Conservation (phyloP, 441 rosid genomes). For the Pelargonium myrrhifolium region DNA sequence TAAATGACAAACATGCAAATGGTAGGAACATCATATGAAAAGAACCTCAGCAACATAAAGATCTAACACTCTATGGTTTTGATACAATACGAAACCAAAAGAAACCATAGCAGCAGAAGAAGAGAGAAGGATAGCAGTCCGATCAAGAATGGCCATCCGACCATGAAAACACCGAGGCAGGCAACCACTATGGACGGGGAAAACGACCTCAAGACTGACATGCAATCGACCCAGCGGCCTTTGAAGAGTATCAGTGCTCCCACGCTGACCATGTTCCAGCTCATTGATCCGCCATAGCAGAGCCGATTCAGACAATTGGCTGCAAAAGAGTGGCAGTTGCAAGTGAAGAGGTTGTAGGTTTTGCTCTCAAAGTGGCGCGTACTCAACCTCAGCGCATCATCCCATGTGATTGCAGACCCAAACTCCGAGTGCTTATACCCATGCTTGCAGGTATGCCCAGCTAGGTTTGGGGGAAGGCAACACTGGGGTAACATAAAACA, state of each 20-base stretch:
- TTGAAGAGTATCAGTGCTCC: slow-evolving; percentile 47
- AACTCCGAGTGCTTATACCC: slow-evolving; percentile 60
- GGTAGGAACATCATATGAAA: too few relatives aligned
- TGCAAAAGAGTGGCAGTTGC: slow-evolving; percentile 77
- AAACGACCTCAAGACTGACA: slow-evolving; percentile 57
- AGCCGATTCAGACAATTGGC: slow-evolving; percentile 73
- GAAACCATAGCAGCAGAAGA: slow-evolving; percentile 60
- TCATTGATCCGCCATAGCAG: slow-evolving; percentile 60
- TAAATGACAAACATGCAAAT: too few relatives aligned
- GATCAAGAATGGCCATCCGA: slow-evolving; percentile 79
- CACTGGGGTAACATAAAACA: slow-evolving; percentile 41
- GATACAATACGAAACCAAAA: slow-evolving; percentile 54
- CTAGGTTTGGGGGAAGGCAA: slow-evolving; percentile 66
- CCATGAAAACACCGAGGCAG: slow-evolving; percentile 41
- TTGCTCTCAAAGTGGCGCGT: slow-evolving; percentile 54
- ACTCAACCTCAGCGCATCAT: slow-evolving; percentile 52
- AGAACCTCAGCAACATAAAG: background rate
- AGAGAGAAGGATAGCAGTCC: slow-evolving; percentile 57
- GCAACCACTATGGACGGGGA: slow-evolving; percentile 56
- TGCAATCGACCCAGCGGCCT: slow-evolving; percentile 57
- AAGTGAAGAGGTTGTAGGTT: slow-evolving; percentile 79
- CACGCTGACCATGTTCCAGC: slow-evolving; percentile 79
- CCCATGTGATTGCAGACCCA: slow-evolving; percentile 76
- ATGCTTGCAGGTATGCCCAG: slow-evolving; percentile 63
- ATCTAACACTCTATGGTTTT: slow-evolving; percentile 44